Base-by-base conservation (phyloP, 2,329 filamentous ascomycete genomes). In the Stemphylium beticola region DNA sequence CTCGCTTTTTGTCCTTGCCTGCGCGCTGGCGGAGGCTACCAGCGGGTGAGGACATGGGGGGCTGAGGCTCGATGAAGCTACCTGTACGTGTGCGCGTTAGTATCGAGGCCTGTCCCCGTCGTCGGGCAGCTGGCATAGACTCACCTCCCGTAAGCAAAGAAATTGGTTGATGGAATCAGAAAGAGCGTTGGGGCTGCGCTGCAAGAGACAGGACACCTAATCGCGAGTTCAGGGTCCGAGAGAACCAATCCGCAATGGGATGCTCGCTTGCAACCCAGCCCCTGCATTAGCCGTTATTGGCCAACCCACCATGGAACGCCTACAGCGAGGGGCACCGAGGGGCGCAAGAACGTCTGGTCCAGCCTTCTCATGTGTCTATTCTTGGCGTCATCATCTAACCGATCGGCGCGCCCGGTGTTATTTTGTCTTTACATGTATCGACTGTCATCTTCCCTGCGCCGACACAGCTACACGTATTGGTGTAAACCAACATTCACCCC, bases 1-100 rank as follows among this genome's bases (percentile, higher is more conserved):
- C 66, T 38, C 68, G 68, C 64, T 75, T 76, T 58, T 74, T 73
- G 65, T 76, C 73, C 58, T 76, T 75, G 51, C 67, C 62, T 52
- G 62, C 64, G 57, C 74, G 73, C 63, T 76, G 73, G 68, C 73
- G 70, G 58, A 76, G 68, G 53, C 54, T 56, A 51, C 68, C 72
- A 60, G 71, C 56, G 52, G 73, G 72, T 50, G 74, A 74, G 58
- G 74, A 74, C 72, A 75, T 75, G 62, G 53, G 72, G 66, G 44
- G 62, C 46, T 60, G 50, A 53, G 60, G 54, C 64, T 62, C 49
- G 50, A 53, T 58, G 55, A 63, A 66, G 65, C 66, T 68, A 63
- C 66, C 68, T 71, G 50, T 34, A n/a, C 26, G 37, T 43, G 22
- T 46, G 18, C 26, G 22, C 10, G 53, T 72, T 55, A 72, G 59